Base-by-base conservation (phyloP, 2,329 filamentous ascomycete genomes). In the Aphanocladium album region DNA sequence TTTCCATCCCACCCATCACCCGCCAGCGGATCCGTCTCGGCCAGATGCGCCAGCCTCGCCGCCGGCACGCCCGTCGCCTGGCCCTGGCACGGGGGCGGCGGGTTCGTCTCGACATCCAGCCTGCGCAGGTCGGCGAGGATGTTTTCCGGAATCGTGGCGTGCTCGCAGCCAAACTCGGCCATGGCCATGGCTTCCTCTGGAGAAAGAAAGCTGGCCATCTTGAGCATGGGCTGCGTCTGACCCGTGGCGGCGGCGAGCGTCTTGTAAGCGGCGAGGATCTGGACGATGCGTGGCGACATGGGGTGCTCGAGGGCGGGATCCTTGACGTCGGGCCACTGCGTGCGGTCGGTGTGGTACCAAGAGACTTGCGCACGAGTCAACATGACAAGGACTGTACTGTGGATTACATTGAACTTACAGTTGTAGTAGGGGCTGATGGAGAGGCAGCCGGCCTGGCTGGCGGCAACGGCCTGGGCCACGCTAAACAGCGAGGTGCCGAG, bases 221-320 rank as follows among this genome's bases (percentile, higher is more conserved):
- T 81, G 16, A 81, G 64, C 12, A 79, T 68, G 1, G 80, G 79
- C 67, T 82, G 79, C 56, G 76, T 72, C 61, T 75, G 74, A n/a
- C 79, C 79, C 0, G 78, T 81, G 63, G 78, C 74, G 54, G 72
- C 73, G 62, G 77, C 78, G 21, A 80, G 71, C 3, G 70, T 71
- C 61, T 72, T 74, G 68, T 80, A 82, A 0, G 73, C 77, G 62
- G 80, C 76, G 17, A 80, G 68, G 47, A 82, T 82, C 63, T 80
- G 78, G 21, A 80, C 62, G n/a, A 80, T 67, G 17, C 79, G 73
- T 0, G 78, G 70, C 8, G 77, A 76, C 70, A 78, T 80, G 30
- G 79, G 76, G 61, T 82, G 79, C 60, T 80, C 67, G 11, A 71
- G 68, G 0, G 78, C 79, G 3, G 79, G 78, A 63, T 82, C 79